Percentiles rank a stretch among this genome's conserved stretches.
These are phyloP conservation scores for Termitomyces sp. DNA, from an alignment of 768 basidiomycete genomes.

Conservation along the genomic window DNA sequence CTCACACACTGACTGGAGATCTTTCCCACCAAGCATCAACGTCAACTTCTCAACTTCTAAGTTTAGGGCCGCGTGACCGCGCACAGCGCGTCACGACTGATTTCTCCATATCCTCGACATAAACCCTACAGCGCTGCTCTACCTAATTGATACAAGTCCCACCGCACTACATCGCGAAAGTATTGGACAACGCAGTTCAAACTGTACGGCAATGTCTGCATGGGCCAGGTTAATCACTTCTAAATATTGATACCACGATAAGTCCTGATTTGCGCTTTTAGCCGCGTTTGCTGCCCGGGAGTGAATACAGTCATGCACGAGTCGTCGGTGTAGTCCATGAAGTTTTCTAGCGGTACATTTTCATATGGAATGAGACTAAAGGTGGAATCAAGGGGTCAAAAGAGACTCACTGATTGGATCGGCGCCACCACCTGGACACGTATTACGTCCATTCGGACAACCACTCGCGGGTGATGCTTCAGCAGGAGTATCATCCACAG, in stretches of 20 bases:
- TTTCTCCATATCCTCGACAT: background rate
- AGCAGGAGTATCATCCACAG: conserved; percentile 37
- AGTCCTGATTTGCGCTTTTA: conserved; percentile 27
- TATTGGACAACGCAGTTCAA: background rate
- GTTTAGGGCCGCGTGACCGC: background rate
- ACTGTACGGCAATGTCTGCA: background rate
- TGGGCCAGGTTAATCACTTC: background rate
- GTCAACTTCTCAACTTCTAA: background rate
- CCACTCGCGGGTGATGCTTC: conserved; percentile 30
- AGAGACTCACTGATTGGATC: conserved; percentile 36
- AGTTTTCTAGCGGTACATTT: conserved; percentile 23
- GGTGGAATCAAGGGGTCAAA: background rate
- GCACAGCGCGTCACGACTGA: background rate
- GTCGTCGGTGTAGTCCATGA: conserved; percentile 46
- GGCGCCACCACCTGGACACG: conserved; percentile 24
- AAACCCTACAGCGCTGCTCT: background rate
- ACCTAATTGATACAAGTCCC: background rate
- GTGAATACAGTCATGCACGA: conserved; percentile 41
- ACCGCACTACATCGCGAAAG: background rate
- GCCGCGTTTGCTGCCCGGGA: conserved; percentile 33
- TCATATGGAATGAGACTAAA: background rate
- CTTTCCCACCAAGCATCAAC: background rate
- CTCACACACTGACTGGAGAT: no score
- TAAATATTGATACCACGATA: conserved; percentile 21
- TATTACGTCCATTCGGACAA: conserved; percentile 28